Evolutionary conservation across 2,329 filamentous ascomycete genomes (phyloP), one percentile per base, ranked within the genome.

Genomic region (Aspergillus pseudoglaucus): DNA sequence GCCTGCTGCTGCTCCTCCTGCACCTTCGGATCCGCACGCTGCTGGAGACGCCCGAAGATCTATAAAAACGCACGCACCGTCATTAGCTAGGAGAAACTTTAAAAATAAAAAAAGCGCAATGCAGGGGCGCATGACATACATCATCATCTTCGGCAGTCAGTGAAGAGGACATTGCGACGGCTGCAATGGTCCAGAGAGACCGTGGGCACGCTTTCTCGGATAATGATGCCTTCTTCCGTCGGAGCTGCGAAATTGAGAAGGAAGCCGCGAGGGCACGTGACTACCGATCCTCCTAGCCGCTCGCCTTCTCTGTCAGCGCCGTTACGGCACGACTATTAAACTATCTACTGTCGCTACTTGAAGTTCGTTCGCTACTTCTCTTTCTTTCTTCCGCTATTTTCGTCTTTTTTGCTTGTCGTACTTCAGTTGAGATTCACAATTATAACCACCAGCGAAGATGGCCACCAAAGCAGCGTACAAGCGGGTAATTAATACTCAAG

Each of bases 381-480:
- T 25, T 33, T 45, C 22, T 10, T 38, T 37, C 40, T 35, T 17
- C 39, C 25, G 5, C 33, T 25, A 18, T 20, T 14, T 38, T 20
- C 32, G 17, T 17, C 41, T 38, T 9, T 15, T 44, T 32, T 3
- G 8, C 10, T 12, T 15, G 4, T 12, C 17, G 15, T 27, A 5
- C 3, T 14, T 6, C 41, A 39, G 44, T 18, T 18, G 35, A 38
- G 35, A 18, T 38, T 18, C 15, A 18, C n/a, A 17, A 38, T 6
- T 38, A 17, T 22, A 39, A 18, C 10, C 23, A 22, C 40, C n/a
- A n/a, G 15, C 17, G 48, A 63, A 60, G 54, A 88, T 88, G 84
- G 84, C 85, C 44, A 87, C 81, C 61, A 83, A 83, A 65, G 83
- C 84, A 57, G 84, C 85, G 17, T 82, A 82, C 68, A 88, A 86